phyloP scores from a whole-genome alignment of 495 filamentous ascomycete species.

The Aspergillus carlsbadensis region DNA sequence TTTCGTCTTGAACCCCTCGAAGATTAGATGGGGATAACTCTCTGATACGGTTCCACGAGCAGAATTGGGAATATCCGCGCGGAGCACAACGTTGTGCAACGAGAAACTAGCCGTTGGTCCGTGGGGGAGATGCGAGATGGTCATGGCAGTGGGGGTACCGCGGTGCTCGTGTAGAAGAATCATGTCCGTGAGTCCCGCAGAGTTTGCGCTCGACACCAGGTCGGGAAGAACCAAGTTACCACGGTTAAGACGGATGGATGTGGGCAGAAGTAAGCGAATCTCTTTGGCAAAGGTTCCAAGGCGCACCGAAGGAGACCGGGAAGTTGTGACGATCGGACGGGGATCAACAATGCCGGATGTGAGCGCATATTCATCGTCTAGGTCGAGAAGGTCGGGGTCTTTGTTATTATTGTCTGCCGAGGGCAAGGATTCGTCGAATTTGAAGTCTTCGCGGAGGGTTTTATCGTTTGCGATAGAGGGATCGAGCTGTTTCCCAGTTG shows the following conservation, averaged over 20 bases:
- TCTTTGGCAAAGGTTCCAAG: slow-evolving; percentile 93
- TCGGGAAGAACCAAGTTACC: slow-evolving; percentile 86
- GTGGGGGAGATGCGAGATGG: slow-evolving; percentile 87
- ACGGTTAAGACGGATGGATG: slow-evolving; percentile 84
- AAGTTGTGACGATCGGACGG: slow-evolving; percentile 88
- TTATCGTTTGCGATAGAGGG: slow-evolving; percentile 88
- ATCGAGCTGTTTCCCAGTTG: slow-evolving; percentile 81
- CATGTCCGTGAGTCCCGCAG: slow-evolving; percentile 77
- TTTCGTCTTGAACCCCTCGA: slow-evolving; percentile 84
- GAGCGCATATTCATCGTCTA: slow-evolving; percentile 95
- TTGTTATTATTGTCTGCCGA: slow-evolving; percentile 58
- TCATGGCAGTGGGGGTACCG: slow-evolving; percentile 87
- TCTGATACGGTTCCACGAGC: slow-evolving; percentile 89
- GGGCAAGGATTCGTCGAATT: slow-evolving; percentile 80
- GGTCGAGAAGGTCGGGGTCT: slow-evolving; percentile 51
- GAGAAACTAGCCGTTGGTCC: slow-evolving; percentile 90
- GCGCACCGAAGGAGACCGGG: slow-evolving; percentile 79
- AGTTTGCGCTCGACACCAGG: slow-evolving; percentile 75
- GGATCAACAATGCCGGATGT: slow-evolving; percentile 84
- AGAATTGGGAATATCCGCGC: slow-evolving; percentile 88
- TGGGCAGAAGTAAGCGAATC: slow-evolving; percentile 86
- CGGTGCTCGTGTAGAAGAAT: slow-evolving; percentile 91
- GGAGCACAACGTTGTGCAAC: slow-evolving; percentile 90
- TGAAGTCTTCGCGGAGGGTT: slow-evolving; percentile 80
- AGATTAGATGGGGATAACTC: slow-evolving; percentile 91